phyloP scores from a whole-genome alignment of 371 early-diverging fungal genomes.

The Mucor piriformis region DNA sequence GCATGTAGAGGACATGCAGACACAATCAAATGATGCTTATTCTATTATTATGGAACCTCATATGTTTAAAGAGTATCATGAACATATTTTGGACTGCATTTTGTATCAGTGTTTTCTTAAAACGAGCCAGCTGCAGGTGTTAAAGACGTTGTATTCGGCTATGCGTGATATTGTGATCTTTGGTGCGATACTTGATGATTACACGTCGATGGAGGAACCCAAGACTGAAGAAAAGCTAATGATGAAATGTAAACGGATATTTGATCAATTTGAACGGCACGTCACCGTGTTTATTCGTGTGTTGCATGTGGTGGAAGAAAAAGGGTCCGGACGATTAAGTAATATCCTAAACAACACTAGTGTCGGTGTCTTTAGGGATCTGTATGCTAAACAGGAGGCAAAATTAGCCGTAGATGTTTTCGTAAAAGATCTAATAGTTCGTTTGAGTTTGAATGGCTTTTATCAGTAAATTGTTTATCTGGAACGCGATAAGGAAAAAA shows the following conservation, averaged over 20 bases:
- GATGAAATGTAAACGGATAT: constrained; percentile 22
- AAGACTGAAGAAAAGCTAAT: constrained; percentile 8
- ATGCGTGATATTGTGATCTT: constrained; percentile 44
- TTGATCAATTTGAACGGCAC: constrained; percentile 36
- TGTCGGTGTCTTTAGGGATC: constrained; percentile 25
- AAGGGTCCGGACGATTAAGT: constrained; percentile 41
- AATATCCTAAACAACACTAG: constrained; percentile 33
- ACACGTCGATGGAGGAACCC: background rate
- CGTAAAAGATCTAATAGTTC: constrained; percentile 32
- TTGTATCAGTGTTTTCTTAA: constrained; percentile 54
- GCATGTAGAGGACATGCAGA: constrained; percentile 31
- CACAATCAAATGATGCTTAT: constrained; percentile 7
- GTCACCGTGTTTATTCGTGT: constrained; percentile 38
- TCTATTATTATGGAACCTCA: constrained; percentile 41
- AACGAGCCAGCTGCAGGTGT: constrained; percentile 45
- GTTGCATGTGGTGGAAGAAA: constrained; percentile 39
- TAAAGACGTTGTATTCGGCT: constrained; percentile 36
- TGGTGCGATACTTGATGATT: constrained; percentile 18
- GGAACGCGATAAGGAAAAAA: background rate
- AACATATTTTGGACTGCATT: constrained; percentile 55
- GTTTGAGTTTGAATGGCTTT: constrained; percentile 27
- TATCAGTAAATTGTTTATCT: constrained; percentile 8
- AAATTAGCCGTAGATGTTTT: constrained; percentile 32
- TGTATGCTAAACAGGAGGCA: constrained; percentile 30
- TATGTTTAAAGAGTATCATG: constrained; percentile 48